Conservation (phyloP, 2,329 filamentous ascomycete genomes). For the Cytospora chrysosperma region DNA sequence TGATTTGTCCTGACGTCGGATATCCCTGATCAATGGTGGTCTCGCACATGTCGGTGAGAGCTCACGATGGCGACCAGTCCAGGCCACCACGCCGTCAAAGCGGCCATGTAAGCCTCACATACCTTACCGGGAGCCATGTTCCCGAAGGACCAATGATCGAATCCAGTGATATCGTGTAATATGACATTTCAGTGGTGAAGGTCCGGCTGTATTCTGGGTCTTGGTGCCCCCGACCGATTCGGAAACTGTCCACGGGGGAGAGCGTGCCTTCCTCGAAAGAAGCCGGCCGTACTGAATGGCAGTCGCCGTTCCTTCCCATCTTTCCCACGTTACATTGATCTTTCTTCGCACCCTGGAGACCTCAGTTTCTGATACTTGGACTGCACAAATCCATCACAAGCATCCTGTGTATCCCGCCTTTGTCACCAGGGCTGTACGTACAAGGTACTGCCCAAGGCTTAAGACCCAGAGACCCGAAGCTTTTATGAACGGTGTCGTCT, state of each 20-base stretch:
- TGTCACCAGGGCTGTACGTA: not conserved
- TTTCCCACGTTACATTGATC: not conserved
- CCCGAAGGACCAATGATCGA: not conserved
- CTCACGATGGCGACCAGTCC: not conserved
- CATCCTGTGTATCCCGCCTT: not conserved
- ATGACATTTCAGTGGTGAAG: not conserved
- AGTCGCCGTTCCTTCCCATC: not conserved
- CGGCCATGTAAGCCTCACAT: not conserved
- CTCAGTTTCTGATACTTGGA: not conserved
- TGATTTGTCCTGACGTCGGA: not conserved
- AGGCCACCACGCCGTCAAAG: not conserved
- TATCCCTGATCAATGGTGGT: not conserved
- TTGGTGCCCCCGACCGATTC: not conserved
- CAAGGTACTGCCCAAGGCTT: not conserved
- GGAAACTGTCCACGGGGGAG: not conserved
- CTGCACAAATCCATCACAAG: not conserved
- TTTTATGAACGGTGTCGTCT: not conserved
- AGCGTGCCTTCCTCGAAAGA: not conserved
- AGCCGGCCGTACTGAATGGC: not conserved
- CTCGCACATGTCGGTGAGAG: not conserved
- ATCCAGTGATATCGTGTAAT: not conserved
- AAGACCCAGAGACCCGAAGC: not conserved
- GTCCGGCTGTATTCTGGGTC: not conserved
- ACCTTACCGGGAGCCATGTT: not conserved
- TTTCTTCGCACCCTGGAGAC: not conserved